phyloP scores from a whole-genome alignment of 2,329 filamentous ascomycete species.

The Apiospora phragmitis region DNA sequence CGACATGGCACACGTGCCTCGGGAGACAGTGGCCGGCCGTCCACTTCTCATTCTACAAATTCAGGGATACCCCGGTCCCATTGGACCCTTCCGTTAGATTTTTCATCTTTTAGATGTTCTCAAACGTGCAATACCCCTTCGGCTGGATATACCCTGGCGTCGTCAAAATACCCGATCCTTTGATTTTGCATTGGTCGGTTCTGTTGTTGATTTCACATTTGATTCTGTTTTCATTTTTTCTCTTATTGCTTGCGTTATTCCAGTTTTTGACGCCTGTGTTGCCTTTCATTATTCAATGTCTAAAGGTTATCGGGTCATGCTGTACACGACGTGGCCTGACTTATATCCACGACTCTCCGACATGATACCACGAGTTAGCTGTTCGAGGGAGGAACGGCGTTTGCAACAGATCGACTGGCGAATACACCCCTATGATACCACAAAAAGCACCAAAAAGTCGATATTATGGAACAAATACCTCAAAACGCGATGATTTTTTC shows the following conservation, averaged over 20 bases:
- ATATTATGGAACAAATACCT: constrained; percentile 5
- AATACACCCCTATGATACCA: constrained; percentile 32
- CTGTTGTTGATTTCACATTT: constrained; percentile 35
- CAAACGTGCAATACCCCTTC: constrained; percentile 53
- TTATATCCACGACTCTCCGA: constrained; percentile 32
- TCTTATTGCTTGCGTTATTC: constrained; percentile 24
- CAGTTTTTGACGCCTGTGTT: not conserved
- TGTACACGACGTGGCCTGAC: constrained; percentile 31
- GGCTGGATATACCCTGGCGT: constrained; percentile 68
- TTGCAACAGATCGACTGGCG: constrained; percentile 32
- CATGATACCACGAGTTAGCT: constrained; percentile 35
- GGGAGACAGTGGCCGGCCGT: constrained; percentile 88
- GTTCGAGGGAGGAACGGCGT: constrained; percentile 29
- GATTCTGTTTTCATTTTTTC: constrained; percentile 20
- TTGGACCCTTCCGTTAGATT: constrained; percentile 87
- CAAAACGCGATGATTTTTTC: constrained; percentile 3
- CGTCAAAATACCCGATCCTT: constrained; percentile 55
- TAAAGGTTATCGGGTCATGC: constrained; percentile 23
- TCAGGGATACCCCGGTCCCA: constrained; percentile 94
- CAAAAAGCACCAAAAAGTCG: constrained; percentile 30
- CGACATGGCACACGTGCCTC: constrained; percentile 82
- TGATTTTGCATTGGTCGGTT: constrained; percentile 48
- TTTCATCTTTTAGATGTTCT: constrained; percentile 43
- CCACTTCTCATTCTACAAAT: constrained; percentile 91
- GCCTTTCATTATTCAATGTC: not conserved